Conservation (phyloP, 306 rosid genomes). For the Quercus robur region DNA sequence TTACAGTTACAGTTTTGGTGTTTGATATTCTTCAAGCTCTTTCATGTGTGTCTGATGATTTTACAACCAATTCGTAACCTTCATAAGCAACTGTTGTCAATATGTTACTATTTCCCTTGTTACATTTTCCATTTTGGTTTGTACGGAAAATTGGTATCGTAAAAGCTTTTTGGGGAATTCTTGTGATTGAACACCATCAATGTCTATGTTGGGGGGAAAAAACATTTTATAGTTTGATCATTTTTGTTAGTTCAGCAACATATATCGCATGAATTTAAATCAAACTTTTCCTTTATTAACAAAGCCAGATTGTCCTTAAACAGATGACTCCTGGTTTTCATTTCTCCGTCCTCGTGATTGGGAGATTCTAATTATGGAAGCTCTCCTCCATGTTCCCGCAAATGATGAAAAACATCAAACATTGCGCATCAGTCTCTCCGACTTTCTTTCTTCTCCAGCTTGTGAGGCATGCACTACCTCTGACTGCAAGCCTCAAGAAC, state of each 20-base stretch:
- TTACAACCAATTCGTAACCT: not conserved
- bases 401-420: slow-evolving; percentile 67
- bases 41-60: not conserved
- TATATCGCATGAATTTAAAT: not conserved
- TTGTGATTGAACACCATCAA: too few relatives aligned
- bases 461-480: slow-evolving; percentile 37
- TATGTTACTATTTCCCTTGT: not conserved
- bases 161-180: not conserved
- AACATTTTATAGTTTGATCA: not conserved
- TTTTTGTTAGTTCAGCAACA: not conserved
- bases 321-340: slow-evolving; percentile 80
- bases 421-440: slow-evolving; percentile 56
- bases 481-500: slow-evolving; percentile 27
- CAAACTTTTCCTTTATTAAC: not conserved
- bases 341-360: slow-evolving; percentile 68
- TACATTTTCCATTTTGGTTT: not conserved
- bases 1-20: not conserved
- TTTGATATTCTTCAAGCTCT: not conserved
- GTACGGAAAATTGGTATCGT: not conserved
- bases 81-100: not conserved
- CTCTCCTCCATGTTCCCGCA: slow-evolving; percentile 81
- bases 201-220: too few relatives aligned
- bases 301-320: slow-evolving; percentile 14
- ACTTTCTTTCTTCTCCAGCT: slow-evolving; percentile 33
- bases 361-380: slow-evolving; percentile 90